These are phyloP conservation scores for Mikania micrantha DNA, from an alignment of 129 eudicot species.

Conservation along the genomic window DNA sequence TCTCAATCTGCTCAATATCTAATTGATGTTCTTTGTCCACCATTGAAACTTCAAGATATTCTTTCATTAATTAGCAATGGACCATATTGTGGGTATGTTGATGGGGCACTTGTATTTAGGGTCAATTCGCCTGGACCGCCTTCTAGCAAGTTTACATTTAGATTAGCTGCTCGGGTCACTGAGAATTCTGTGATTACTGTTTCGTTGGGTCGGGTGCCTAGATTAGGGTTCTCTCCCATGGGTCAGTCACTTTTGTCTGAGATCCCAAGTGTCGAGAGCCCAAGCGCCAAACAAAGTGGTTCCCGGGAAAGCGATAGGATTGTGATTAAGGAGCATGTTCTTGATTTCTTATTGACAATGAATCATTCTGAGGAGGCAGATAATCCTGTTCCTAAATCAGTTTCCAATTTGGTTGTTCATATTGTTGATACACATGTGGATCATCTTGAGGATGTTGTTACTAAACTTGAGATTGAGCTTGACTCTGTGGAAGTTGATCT, in stretches of 20 bases:
- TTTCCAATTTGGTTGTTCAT: slow-evolving; percentile 87
- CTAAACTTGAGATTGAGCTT: slow-evolving; percentile 92
- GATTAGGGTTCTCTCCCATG: slow-evolving; percentile 32
- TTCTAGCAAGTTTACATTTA: slow-evolving; percentile 70
- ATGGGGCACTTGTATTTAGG: slow-evolving; percentile 93
- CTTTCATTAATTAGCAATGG: slow-evolving; percentile 82
- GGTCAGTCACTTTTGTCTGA: slow-evolving; percentile 32
- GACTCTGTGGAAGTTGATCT: slow-evolving; percentile 80
- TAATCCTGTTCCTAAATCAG: slow-evolving; percentile 89
- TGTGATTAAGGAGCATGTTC: slow-evolving; percentile 85
- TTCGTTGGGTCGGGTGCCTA: slow-evolving; percentile 34
- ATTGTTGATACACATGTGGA: slow-evolving; percentile 90
- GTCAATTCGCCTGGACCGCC: slow-evolving; percentile 94
- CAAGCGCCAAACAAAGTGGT: slow-evolving; percentile 28
- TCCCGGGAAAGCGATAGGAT: slow-evolving; percentile 40
- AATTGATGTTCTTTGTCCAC: slow-evolving; percentile 87
- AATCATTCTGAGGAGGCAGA: slow-evolving; percentile 98
- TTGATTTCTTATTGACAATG: slow-evolving; percentile 83
- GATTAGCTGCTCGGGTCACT: slow-evolving; percentile 88
- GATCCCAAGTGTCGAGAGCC: slow-evolving; percentile 39
- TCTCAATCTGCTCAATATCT: slow-evolving; percentile 84
- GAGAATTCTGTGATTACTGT: slow-evolving; percentile 59
- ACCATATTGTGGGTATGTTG: slow-evolving; percentile 90
- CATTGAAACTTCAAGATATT: slow-evolving; percentile 89
- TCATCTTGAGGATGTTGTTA: slow-evolving; percentile 92